phyloP scores from a whole-genome alignment of 2,329 filamentous ascomycete genomes.

The Scedosporium aurantiacum region DNA sequence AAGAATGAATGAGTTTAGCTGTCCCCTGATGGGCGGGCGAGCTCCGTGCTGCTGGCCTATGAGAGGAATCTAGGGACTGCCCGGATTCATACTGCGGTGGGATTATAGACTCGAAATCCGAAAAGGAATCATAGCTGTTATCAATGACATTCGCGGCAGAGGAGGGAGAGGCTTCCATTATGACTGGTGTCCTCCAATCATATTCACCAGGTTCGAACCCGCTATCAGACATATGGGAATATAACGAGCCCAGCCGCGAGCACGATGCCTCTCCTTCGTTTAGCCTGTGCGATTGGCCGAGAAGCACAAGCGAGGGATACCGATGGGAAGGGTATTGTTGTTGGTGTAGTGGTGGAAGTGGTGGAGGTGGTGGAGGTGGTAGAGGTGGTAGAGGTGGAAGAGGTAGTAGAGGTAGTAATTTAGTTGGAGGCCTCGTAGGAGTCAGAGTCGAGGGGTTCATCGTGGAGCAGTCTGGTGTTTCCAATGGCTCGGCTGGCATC shows the following conservation, averaged over 20 bases:
- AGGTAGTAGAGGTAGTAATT: not conserved
- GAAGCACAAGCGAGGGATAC: not conserved
- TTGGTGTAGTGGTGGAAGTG: not conserved
- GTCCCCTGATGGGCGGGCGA: too few relatives aligned
- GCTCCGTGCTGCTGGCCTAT: not conserved
- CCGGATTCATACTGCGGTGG: not conserved
- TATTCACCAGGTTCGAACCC: not conserved
- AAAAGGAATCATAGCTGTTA: not conserved
- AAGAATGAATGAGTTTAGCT: too few relatives aligned
- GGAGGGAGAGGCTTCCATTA: not conserved
- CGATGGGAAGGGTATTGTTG: too few relatives aligned
- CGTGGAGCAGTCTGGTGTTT: too few relatives aligned
- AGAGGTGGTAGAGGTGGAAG: not conserved
- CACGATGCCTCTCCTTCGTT: too few relatives aligned
- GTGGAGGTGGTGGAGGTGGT: not conserved
- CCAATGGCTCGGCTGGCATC: too few relatives aligned
- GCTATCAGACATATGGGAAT: too few relatives aligned
- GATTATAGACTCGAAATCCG: not conserved
- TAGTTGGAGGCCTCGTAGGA: too few relatives aligned
- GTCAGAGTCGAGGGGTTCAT: too few relatives aligned
- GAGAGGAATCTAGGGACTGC: not conserved
- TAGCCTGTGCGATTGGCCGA: not conserved
- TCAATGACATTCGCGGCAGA: not conserved
- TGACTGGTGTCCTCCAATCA: not conserved
- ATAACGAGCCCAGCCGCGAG: too few relatives aligned